These are phyloP conservation scores for Saccharum hybrid DNA, from an alignment of 202 grass and related monocot species.

Conservation along the genomic window DNA sequence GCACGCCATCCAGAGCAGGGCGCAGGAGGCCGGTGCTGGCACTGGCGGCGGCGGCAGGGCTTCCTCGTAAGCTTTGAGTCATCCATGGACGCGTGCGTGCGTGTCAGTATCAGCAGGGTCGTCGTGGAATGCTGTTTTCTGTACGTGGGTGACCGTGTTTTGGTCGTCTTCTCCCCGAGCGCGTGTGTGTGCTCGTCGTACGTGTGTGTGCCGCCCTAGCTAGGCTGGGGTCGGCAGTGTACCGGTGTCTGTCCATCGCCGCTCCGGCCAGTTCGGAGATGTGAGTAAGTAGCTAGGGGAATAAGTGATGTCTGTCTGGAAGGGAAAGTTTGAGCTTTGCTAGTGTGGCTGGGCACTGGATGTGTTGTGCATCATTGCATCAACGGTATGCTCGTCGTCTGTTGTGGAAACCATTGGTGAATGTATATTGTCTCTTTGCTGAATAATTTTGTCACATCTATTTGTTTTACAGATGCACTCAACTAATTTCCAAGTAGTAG, in stretches of 20 bases:
- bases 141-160: neutral
- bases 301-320: constrained; percentile 1
- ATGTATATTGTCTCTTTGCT: constrained; percentile 1
- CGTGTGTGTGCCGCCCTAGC: neutral
- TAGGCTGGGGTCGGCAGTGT: neutral
- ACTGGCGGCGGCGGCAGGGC: constrained; percentile 7
- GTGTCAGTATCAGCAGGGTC: neutral
- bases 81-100: neutral
- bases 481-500: too few relatives aligned
- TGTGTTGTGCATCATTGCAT: neutral
- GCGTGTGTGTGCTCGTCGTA: neutral
- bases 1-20: constrained; percentile 62
- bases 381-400: neutral
- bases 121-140: neutral
- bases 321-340: neutral
- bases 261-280: constrained; percentile 6
- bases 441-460: constrained; percentile 1
- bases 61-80: constrained; percentile 30
- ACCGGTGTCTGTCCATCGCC: constrained; percentile 1
- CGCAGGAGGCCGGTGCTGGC: constrained; percentile 50
- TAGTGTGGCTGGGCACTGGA: neutral
- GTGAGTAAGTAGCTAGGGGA: constrained; percentile 37
- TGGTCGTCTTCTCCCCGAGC: constrained; percentile 3
- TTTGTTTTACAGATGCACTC: neutral
- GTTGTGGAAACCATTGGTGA: constrained; percentile 10